Base-by-base conservation (phyloP, 169 alveolate species). In the Plasmodium coatneyi region DNA sequence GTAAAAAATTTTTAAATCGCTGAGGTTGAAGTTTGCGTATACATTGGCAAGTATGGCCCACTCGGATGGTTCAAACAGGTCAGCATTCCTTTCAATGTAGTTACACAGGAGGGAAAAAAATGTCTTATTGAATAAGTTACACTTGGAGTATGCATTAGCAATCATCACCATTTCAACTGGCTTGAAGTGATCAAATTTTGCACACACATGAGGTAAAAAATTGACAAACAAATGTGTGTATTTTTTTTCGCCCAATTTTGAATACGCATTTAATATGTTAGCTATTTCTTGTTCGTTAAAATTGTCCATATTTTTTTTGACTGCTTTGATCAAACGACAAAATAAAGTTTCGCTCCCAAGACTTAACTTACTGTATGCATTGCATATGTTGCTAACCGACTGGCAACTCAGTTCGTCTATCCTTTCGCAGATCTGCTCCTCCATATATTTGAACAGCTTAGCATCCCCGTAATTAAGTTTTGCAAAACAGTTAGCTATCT, bases 161-260 rank as follows among this genome's bases (percentile, higher is more conserved):
- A 84, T 84, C 92, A 84, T 84, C 72, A 52, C 83, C 30, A 84
- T 84, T 84, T 84, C 92, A 14, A 84, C 60, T 14, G 92, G 82
- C 19, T 71, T 72, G 41, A 84, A 84, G 7, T 49, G 49, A 36
- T 71, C 28, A 84, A 71, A 72, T 32, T 25, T 84, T 43, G 19
- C 19, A 9, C 34, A 52, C 14, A 84, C 32, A 84, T 36, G 39
- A 32, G 52, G 52, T 56, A 84, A 46, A 1, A 76, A 71, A 72
- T 34, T 84, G 39, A 49, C 78, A 22, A 72, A 84, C 52, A 84
- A 5, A 84, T 84, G 79, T 16, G 34, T 19, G n/a, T 71, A 41
- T 2, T 43, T 34, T 72, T 71, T 49, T 46, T 30, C 60, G 28
- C 74, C 74, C 12, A 71, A 71, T 74, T 84, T 84, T 10, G 92